Conservation (phyloP, 768 basidiomycete species). For the Amanita exitialis region DNA sequence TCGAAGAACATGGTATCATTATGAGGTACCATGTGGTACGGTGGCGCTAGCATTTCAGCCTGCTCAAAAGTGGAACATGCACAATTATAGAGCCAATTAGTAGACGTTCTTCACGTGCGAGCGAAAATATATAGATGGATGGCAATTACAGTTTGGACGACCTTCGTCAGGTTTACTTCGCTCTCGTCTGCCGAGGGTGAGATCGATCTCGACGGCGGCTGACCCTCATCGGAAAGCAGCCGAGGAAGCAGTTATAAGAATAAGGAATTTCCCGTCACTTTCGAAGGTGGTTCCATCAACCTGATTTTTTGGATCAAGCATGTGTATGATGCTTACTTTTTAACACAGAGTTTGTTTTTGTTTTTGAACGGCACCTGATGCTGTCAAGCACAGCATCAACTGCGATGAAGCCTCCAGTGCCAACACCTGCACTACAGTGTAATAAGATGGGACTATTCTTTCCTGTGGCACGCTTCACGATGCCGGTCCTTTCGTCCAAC, state of each 20-base stretch:
- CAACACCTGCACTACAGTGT: slow-evolving; percentile 93
- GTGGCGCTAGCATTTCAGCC: too few species aligned
- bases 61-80: too few species aligned
- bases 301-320: neutral
- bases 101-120: too few species aligned
- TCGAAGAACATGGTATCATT: too few species aligned
- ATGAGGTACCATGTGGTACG: too few species aligned
- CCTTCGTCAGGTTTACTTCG: neutral
- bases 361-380: slow-evolving; percentile 23
- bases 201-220: slow-evolving; percentile 19
- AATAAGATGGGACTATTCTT: slow-evolving; percentile 54
- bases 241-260: neutral
- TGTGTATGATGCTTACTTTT: neutral
- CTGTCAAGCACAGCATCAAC: slow-evolving; percentile 80
- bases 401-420: slow-evolving; percentile 87
- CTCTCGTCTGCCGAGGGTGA: slow-evolving; percentile 17
- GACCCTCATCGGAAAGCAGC: slow-evolving; percentile 16
- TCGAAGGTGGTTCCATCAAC: neutral
- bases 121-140: too few species aligned
- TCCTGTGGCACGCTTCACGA: slow-evolving; percentile 42
- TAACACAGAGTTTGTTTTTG: neutral
- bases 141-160: neutral
- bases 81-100: too few species aligned
- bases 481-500: slow-evolving; percentile 45
- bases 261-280: neutral